Base-by-base conservation (phyloP, 257 asterid species). In the Ehretia macrophylla region DNA sequence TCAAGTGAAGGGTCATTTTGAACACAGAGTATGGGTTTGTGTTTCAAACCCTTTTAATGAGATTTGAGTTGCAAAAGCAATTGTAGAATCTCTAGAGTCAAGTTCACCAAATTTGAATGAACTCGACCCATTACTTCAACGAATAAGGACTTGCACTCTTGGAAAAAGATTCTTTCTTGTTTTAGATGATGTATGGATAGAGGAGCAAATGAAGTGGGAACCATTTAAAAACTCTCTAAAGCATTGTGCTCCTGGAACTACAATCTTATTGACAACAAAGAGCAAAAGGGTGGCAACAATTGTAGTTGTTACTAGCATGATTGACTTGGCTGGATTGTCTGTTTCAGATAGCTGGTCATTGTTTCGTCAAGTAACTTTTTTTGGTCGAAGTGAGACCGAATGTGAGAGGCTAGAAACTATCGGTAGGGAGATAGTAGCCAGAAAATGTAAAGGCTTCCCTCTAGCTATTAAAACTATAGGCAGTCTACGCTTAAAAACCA, bases 111-210 rank as follows among this genome's bases (percentile, higher is more conserved):
- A 32, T 51, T 42, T 40, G 13, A n/a, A 3, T 47, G n/a, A 53
- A 9, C 39, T 73, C 55, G 83, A 68, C 68, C 11, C 75, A 4
- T 14, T 67, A 20, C 69, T 62, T 8, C 53, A 64, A 10, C 12
- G 14, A 16, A 5, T 46, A 6, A 46, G 17, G 5, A 17, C 12
- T 4, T 46, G 12, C 19, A 16, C 14, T 46, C 18, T 6, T 16
- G 51, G 10, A 17, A 46, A 46, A 46, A 16, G 51, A 46, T 46
- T 46, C 17, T 18, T 46, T n/a, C 20, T 46, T 14, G 51, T 46
- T 46, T 14, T 46, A 18, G 51, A 46, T 46, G 51, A 46, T 46
- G 51, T 46, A 46, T 46, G 51, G 51, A 46, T 18, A 14, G 51
- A 46, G 51, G 51, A 46, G 12, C 8, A 14, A 1, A 11, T 32